A percentile compares a stretch with the other conserved stretches of the same genome.
Conservation (phyloP, 192 early-diverging fungal genomes). For the Gamsiella multidivaricata region DNA sequence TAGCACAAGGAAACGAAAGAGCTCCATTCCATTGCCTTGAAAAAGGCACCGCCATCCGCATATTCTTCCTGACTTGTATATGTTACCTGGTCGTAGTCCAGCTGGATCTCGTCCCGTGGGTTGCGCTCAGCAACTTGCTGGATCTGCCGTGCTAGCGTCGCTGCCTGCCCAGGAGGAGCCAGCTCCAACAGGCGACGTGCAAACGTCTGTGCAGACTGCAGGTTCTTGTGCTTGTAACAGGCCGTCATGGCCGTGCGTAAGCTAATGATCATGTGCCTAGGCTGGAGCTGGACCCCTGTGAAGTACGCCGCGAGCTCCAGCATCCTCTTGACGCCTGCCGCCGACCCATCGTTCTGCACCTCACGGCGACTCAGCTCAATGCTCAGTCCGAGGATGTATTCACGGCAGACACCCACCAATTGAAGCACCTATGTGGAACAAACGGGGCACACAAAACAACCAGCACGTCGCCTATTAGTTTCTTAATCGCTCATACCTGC, state of each 20-base stretch:
- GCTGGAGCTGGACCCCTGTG: slow-evolving; percentile 92
- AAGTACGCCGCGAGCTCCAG: slow-evolving; percentile 97
- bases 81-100: slow-evolving; percentile 92
- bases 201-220: slow-evolving; percentile 86
- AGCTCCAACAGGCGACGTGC: slow-evolving; percentile 91
- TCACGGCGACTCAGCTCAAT: slow-evolving; percentile 86
- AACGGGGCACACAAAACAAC: too few relatives aligned
- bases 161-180: slow-evolving; percentile 80
- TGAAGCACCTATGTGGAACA: slow-evolving; percentile 58
- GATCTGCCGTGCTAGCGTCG: slow-evolving; percentile 84
- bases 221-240: slow-evolving; percentile 86
- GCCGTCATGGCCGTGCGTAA: slow-evolving; percentile 89
- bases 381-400: slow-evolving; percentile 91
- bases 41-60: too few relatives aligned
- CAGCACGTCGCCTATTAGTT: too few relatives aligned
- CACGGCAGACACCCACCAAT: slow-evolving; percentile 83
- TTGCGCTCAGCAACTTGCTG: slow-evolving; percentile 80
- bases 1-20: too few relatives aligned
- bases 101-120: slow-evolving; percentile 79
- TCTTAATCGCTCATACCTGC: too few relatives aligned
- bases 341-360: slow-evolving; percentile 61
- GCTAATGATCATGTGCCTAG: slow-evolving; percentile 87
- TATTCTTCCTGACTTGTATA: too few relatives aligned
- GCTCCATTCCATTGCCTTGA: too few relatives aligned
- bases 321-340: slow-evolving; percentile 72